Conservation (phyloP, 2,329 filamentous ascomycete species). For the Plectosphaerella cucumerina region DNA sequence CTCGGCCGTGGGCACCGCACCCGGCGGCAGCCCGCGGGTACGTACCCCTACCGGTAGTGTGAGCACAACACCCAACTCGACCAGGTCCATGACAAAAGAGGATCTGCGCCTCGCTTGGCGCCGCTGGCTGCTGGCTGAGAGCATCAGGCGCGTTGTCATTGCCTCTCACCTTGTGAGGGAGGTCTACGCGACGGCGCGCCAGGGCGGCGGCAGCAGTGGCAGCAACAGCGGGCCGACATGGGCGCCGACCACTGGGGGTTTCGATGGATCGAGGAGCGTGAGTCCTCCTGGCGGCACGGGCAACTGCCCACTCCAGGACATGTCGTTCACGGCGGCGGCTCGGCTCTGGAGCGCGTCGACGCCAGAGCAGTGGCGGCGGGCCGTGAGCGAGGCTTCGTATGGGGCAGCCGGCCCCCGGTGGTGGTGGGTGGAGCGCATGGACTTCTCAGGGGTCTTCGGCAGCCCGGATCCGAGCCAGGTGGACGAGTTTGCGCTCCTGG, state of each 20-base stretch:
- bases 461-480: conserved; percentile 11
- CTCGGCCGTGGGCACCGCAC: conserved; percentile 8
- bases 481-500: conserved; percentile 12
- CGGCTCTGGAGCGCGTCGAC: conserved; percentile 13
- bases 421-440: conserved; percentile 13
- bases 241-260: conserved; percentile 3
- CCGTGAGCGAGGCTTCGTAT: conserved; percentile 5
- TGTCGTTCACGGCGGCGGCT: conserved; percentile 13
- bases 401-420: background rate
- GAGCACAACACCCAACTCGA: background rate
- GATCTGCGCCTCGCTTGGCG: conserved; percentile 13
- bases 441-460: conserved; percentile 11
- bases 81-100: conserved; percentile 2
- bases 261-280: background rate
- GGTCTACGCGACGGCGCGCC: conserved; percentile 10
- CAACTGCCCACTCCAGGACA: conserved; percentile 7
- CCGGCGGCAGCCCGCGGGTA: background rate
- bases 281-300: background rate
- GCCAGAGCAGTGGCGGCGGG: conserved; percentile 12
- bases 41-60: background rate
- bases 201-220: conserved; percentile 4
- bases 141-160: conserved; percentile 11
- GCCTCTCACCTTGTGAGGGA: conserved; percentile 12
- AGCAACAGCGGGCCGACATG: background rate
- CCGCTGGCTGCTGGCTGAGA: conserved; percentile 13